Percentiles rank a stretch among this genome's conserved stretches.
These are phyloP conservation scores for Ustilago hordei DNA, from an alignment of 1,284 basidiomycete genomes.

Conservation along the genomic window DNA sequence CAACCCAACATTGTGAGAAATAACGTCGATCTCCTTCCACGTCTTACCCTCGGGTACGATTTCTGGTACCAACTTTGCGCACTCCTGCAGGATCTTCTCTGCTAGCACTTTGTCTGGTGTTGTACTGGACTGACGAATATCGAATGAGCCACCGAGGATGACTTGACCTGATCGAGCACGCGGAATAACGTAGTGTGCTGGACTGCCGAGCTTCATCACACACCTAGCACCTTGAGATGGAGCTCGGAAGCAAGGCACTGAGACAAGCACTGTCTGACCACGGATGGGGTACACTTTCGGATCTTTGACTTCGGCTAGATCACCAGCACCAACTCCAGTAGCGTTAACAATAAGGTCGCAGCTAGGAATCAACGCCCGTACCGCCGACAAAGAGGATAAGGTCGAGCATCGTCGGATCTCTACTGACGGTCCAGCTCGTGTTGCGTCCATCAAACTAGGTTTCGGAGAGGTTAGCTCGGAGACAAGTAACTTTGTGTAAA, in stretches of 20 bases:
- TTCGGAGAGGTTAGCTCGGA: conserved; percentile 33
- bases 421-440: conserved; percentile 40
- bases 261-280: conserved; percentile 84
- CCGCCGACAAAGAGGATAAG: conserved; percentile 26
- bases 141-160: conserved; percentile 75
- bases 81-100: conserved; percentile 72
- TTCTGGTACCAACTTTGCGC: conserved; percentile 47
- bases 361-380: conserved; percentile 22
- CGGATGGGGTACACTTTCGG: conserved; percentile 85
- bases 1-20: conserved; percentile 58
- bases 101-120: conserved; percentile 71
- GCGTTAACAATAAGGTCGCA: conserved; percentile 71
- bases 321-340: conserved; percentile 70
- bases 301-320: conserved; percentile 72
- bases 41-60: conserved; percentile 48
- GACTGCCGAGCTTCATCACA: conserved; percentile 44
- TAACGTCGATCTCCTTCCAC: conserved; percentile 50
- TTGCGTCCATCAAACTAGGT: conserved; percentile 9
- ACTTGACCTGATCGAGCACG: conserved; percentile 72
- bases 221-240: conserved; percentile 33
- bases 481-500: conserved; percentile 57
- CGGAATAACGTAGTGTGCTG: conserved; percentile 74
- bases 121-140: conserved; percentile 55
- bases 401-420: conserved; percentile 41
- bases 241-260: conserved; percentile 74